Conservation (phyloP, 192 early-diverging fungal genomes). For the Coemansia sp. region DNA sequence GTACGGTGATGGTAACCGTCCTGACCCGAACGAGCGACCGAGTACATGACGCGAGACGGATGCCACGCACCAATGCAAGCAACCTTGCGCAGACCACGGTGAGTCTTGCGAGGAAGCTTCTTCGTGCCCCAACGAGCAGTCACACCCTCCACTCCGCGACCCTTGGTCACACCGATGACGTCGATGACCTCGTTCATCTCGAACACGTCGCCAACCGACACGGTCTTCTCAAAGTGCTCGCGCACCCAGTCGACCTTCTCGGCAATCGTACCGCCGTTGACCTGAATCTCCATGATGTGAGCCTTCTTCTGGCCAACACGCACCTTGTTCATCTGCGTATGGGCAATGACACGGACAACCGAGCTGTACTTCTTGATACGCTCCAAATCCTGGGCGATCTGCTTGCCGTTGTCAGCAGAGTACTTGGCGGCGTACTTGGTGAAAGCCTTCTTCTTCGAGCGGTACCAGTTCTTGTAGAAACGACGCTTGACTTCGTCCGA, state of each 20-base stretch:
- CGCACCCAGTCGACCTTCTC: slow-evolving; percentile 98
- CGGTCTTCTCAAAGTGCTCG: slow-evolving; percentile 96
- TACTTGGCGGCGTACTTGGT: slow-evolving; percentile 99
- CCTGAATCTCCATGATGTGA: slow-evolving; percentile 99
- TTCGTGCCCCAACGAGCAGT: slow-evolving; percentile 99
- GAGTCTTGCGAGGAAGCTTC: slow-evolving; percentile 99
- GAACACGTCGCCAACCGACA: slow-evolving; percentile 87
- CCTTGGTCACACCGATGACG: slow-evolving; percentile 98
- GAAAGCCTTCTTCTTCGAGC: slow-evolving; percentile 99
- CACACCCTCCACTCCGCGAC: slow-evolving; percentile 99
- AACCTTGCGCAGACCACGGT: slow-evolving; percentile 99
- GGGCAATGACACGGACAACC: slow-evolving; percentile 94
- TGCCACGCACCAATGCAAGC: slow-evolving; percentile 99
- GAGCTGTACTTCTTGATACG: slow-evolving; percentile 99
- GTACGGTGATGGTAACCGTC: slow-evolving; percentile 99
- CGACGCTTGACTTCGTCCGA: slow-evolving; percentile 96
- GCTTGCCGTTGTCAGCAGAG: slow-evolving; percentile 77
- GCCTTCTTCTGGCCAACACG: slow-evolving; percentile 98
- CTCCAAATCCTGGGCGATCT: slow-evolving; percentile 89
- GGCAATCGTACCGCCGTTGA: slow-evolving; percentile 95
- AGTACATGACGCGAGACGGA: slow-evolving; percentile 96
- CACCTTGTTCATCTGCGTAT: slow-evolving; percentile 96
- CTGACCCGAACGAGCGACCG: slow-evolving; percentile 99
- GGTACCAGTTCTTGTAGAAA: slow-evolving; percentile 99
- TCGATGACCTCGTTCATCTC: slow-evolving; percentile 99